A percentile compares a stretch with the other conserved stretches of the same genome.
phyloP scores from a whole-genome alignment of 2,329 filamentous ascomycete genomes.

The Gaeumannomyces tritici region DNA sequence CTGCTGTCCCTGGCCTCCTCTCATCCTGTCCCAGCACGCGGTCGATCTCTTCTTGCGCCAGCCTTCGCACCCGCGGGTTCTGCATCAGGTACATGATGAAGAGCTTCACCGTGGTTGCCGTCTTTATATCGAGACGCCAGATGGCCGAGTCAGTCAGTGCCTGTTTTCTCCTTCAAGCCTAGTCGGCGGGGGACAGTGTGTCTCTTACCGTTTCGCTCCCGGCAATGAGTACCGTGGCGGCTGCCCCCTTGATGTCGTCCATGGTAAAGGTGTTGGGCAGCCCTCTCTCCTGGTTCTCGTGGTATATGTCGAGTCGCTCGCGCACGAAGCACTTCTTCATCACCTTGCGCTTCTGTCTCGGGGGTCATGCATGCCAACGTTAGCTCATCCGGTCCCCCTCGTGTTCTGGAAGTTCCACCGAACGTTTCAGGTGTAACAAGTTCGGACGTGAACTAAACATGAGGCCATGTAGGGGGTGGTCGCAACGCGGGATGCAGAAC shows the following conservation, averaged over 20 bases:
- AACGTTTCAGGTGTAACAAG: not conserved
- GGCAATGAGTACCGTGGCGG: slow-evolving; percentile 17
- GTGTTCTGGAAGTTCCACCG: not conserved
- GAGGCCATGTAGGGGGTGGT: not conserved
- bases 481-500: not conserved
- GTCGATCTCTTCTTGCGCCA: slow-evolving; percentile 22
- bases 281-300: not conserved
- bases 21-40: slow-evolving; percentile 14
- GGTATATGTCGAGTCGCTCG: slow-evolving; percentile 4
- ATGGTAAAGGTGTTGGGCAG: slow-evolving; percentile 11
- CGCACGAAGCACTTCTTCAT: slow-evolving; percentile 4
- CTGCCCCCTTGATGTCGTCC: slow-evolving; percentile 18
- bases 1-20: slow-evolving; percentile 11
- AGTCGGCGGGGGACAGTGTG: not conserved
- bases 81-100: slow-evolving; percentile 30
- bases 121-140: slow-evolving; percentile 6
- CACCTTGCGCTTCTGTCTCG: not conserved
- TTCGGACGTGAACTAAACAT: not conserved
- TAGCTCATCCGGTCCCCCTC: not conserved
- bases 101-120: slow-evolving; percentile 18
- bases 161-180: not conserved
- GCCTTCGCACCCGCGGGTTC: slow-evolving; percentile 26
- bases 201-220: slow-evolving; percentile 16
- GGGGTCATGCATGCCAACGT: not conserved
- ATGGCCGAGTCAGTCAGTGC: not conserved